Evolutionary conservation across 306 rosid species (phyloP).

Genomic region (Sicyos edulis): DNA sequence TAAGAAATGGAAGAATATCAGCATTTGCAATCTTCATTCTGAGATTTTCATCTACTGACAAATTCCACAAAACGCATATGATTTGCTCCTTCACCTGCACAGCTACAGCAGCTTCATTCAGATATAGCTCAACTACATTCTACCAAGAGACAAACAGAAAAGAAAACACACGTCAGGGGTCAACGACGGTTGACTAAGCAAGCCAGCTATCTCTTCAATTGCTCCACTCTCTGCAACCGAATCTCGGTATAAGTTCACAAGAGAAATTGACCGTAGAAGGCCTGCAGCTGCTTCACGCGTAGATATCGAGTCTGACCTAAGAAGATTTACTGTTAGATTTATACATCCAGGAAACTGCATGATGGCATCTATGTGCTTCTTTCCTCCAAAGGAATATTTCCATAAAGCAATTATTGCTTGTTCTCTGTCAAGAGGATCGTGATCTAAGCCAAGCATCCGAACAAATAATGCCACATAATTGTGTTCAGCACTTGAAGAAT

Average conservation of each 20-base stretch:
- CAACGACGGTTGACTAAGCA: slow-evolving; percentile 53
- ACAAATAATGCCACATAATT: slow-evolving; percentile 67
- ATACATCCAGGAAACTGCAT: slow-evolving; percentile 83
- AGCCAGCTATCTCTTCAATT: slow-evolving; percentile 67
- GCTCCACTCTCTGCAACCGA: slow-evolving; percentile 78
- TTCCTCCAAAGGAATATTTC: slow-evolving; percentile 89
- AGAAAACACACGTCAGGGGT: slow-evolving; percentile 51
- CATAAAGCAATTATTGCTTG: slow-evolving; percentile 70
- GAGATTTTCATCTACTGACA: slow-evolving; percentile 74
- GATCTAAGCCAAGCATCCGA: slow-evolving; percentile 82
- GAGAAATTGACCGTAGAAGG: slow-evolving; percentile 63
- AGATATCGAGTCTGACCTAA: slow-evolving; percentile 58
- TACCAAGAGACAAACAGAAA: slow-evolving; percentile 21
- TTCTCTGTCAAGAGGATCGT: slow-evolving; percentile 65
- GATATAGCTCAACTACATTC: slow-evolving; percentile 32
- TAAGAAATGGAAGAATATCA: slow-evolving; percentile 50
- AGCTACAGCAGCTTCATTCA: slow-evolving; percentile 21
- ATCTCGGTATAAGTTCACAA: slow-evolving; percentile 56
- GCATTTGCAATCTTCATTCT: slow-evolving; percentile 44
- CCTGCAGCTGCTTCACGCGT: slow-evolving; percentile 93
- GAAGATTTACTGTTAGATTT: slow-evolving; percentile 65
- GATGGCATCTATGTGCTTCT: slow-evolving; percentile 62
- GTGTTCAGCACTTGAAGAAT: slow-evolving; percentile 44
- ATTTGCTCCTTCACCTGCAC: slow-evolving; percentile 79
- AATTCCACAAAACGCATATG: slow-evolving; percentile 68